These are phyloP conservation scores for Ampelocalamus luodianensis DNA, from an alignment of 176 grass and related monocot species.

Conservation along the genomic window DNA sequence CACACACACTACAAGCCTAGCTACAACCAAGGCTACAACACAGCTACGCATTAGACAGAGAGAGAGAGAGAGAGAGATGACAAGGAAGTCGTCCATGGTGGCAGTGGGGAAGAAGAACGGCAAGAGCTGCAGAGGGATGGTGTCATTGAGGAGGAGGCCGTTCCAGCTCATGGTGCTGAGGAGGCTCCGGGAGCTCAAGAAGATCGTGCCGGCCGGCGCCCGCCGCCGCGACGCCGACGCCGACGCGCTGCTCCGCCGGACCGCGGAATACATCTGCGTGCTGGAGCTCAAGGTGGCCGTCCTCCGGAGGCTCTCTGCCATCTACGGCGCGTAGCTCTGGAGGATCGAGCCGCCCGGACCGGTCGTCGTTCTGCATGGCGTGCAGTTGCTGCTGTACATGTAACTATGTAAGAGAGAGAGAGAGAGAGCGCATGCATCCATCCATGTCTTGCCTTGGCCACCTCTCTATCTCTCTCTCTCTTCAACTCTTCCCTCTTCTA, in stretches of 20 bases:
- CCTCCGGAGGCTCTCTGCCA: constrained; percentile 47
- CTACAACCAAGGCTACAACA: constrained; percentile 20
- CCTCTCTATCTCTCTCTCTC: constrained; percentile 10
- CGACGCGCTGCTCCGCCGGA: constrained; percentile 48
- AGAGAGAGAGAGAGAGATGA: constrained; percentile 15
- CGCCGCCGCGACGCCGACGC: neutral
- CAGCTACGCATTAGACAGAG: neutral
- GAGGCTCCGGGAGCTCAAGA: constrained; percentile 60
- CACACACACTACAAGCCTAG: constrained; percentile 19
- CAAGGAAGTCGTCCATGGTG: constrained; percentile 42
- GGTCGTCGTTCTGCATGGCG: constrained; percentile 25
- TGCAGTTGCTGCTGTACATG: constrained; percentile 37
- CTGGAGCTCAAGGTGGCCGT: constrained; percentile 57
- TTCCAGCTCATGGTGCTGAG: constrained; percentile 60
- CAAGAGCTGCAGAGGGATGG: constrained; percentile 38
- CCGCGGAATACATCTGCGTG: constrained; percentile 57
- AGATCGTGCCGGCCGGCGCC: constrained; percentile 47
- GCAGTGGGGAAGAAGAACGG: constrained; percentile 17
- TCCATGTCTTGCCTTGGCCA: constrained; percentile 35
- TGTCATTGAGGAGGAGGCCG: constrained; percentile 47
- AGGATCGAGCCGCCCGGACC: neutral
- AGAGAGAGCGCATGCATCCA: neutral
- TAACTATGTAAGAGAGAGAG: constrained; percentile 13
- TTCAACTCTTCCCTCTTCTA: constrained; percentile 16
- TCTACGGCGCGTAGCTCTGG: constrained; percentile 46